A percentile compares a stretch with the other conserved stretches of the same genome.
phyloP scores from a whole-genome alignment of 345 rosid species.

The Eucalyptus polybractea region DNA sequence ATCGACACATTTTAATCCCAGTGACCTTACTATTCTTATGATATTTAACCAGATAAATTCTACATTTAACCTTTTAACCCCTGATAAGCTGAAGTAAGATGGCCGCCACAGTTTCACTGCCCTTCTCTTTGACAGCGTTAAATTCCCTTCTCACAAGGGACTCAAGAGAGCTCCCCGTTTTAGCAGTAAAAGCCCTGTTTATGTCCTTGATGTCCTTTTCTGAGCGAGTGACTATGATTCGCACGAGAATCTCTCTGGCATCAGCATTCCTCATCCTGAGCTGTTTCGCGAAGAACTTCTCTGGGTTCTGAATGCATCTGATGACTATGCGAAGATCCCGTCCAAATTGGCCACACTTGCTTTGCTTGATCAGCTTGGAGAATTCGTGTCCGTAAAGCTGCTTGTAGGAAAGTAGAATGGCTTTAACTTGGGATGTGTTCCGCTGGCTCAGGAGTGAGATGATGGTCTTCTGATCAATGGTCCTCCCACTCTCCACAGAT shows the following conservation, averaged over 20 bases:
- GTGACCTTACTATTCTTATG: background rate
- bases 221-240: background rate
- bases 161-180: conserved; percentile 6
- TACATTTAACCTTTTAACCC: background rate
- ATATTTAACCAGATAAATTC: background rate
- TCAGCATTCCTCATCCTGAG: conserved; percentile 8
- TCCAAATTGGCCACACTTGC: conserved; percentile 13
- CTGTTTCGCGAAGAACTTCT: conserved; percentile 11
- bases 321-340: conserved; percentile 2
- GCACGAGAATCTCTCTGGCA: conserved; percentile 2
- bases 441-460: conserved; percentile 2
- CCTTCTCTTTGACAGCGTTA: background rate
- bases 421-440: conserved; percentile 3
- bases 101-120: background rate
- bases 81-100: conserved; percentile 1
- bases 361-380: background rate
- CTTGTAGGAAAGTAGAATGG: conserved; percentile 6
- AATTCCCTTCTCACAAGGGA: conserved; percentile 1
- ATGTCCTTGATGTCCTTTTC: conserved; percentile 1
- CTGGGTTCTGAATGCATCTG: conserved; percentile 5
- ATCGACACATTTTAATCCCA: background rate
- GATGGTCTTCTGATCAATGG: conserved; percentile 6
- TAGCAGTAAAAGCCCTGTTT: conserved; percentile 5
- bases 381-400: conserved; percentile 13
- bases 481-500: conserved; percentile 5